phyloP scores from a whole-genome alignment of 805 yeast genomes.

The Candida alai region DNA sequence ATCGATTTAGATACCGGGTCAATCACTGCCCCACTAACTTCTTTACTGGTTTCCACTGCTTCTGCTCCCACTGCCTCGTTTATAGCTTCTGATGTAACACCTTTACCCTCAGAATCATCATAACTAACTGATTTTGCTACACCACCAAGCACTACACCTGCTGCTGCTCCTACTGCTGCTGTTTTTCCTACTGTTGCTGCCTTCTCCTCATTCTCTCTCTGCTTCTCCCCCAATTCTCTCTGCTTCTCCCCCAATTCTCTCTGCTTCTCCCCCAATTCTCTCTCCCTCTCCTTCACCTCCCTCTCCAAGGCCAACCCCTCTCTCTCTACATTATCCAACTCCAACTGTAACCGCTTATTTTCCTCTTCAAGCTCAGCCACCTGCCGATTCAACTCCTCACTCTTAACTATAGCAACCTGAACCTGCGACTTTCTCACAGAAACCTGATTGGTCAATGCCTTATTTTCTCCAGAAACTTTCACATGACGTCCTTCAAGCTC shows the following conservation, averaged over 20 bases:
- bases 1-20: constrained; percentile 59
- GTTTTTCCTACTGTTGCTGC: constrained; percentile 13
- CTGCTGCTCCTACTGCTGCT: constrained; percentile 19
- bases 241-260: constrained; percentile 16
- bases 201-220: constrained; percentile 10
- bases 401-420: constrained; percentile 53
- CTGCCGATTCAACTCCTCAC: constrained; percentile 32
- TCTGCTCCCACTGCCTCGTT: constrained; percentile 1
- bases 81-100: no score
- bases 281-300: no score
- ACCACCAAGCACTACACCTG: constrained; percentile 9
- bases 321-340: constrained; percentile 17
- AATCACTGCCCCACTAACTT: constrained; percentile 77
- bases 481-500: constrained; percentile 56
- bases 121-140: no score
- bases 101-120: not conserved
- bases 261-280: constrained; percentile 9
- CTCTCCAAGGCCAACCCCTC: constrained; percentile 13
- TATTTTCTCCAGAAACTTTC: constrained; percentile 48
- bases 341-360: constrained; percentile 20
- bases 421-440: constrained; percentile 70
- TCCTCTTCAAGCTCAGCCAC: constrained; percentile 23
- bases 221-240: constrained; percentile 10
- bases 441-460: constrained; percentile 58
- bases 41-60: not conserved